Conservation (phyloP, 805 yeast genomes). For the Candida lessepsii region DNA sequence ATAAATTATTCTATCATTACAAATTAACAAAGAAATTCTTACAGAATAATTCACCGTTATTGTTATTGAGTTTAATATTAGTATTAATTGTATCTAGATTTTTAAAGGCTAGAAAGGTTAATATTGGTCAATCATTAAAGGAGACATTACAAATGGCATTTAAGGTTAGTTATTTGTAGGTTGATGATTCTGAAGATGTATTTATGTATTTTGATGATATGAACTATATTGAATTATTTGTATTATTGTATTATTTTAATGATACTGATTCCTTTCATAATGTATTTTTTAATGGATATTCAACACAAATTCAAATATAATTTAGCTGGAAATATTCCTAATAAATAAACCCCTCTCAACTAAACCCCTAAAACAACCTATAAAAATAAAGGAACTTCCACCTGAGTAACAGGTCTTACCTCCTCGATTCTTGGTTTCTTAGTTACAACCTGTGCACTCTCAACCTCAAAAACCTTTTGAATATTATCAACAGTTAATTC, state of each 20-base stretch:
- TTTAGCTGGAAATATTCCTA: too few species aligned
- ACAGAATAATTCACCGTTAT: constrained; percentile 27
- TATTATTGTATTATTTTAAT: too few species aligned
- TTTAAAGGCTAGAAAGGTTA: constrained; percentile 24
- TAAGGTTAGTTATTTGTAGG: constrained; percentile 37
- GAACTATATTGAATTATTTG: too few species aligned
- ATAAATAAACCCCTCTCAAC: background rate
- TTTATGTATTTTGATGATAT: too few species aligned
- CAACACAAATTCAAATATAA: too few species aligned
- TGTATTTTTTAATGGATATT: too few species aligned
- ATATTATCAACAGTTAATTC: constrained; percentile 8
- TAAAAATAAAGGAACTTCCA: constrained; percentile 17
- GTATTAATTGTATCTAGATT: constrained; percentile 22
- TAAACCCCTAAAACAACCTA: too few species aligned
- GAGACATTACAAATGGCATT: constrained; percentile 46
- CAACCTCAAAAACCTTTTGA: constrained; percentile 11
- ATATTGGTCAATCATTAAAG: constrained; percentile 28
- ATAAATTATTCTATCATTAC: constrained; percentile 18
- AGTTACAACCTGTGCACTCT: background rate
- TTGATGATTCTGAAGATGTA: background rate
- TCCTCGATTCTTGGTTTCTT: constrained; percentile 1
- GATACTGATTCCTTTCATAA: too few species aligned
- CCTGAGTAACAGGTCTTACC: background rate
- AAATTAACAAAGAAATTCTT: constrained; percentile 23
- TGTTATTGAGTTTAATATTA: constrained; percentile 23